A percentile compares a stretch with the other conserved stretches of the same genome.
phyloP scores from a whole-genome alignment of 2,329 filamentous ascomycete species.

The Aspergillus ibericus region DNA sequence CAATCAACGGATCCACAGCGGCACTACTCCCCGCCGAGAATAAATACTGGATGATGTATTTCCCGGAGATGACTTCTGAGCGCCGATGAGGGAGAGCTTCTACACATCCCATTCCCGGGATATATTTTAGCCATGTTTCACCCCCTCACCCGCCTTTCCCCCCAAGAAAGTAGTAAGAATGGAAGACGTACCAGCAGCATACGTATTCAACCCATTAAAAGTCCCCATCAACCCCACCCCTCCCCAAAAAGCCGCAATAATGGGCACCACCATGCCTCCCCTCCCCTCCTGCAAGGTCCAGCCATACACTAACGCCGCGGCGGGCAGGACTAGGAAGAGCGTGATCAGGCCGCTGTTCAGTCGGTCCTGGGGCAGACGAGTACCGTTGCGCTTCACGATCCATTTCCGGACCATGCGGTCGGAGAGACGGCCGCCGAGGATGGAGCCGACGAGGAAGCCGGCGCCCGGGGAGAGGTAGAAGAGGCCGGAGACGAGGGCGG shows the following conservation, averaged over 20 bases:
- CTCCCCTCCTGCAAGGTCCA: constrained; percentile 60
- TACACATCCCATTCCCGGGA: constrained; percentile 47
- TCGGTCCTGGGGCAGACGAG: constrained; percentile 67
- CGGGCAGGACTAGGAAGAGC: constrained; percentile 59
- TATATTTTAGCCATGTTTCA: no score
- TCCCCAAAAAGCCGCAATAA: constrained; percentile 71
- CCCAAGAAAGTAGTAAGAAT: constrained; percentile 53
- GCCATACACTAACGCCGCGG: constrained; percentile 66
- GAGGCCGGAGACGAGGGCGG: constrained; percentile 66
- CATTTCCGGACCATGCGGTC: constrained; percentile 66
- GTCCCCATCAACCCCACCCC: constrained; percentile 71
- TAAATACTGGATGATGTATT: constrained; percentile 75
- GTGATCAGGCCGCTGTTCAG: constrained; percentile 60
- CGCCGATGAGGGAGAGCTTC: constrained; percentile 50
- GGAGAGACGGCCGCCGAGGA: constrained; percentile 68
- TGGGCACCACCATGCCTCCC: constrained; percentile 59
- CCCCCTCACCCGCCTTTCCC: no score
- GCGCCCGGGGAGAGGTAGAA: constrained; percentile 74
- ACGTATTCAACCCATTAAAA: constrained; percentile 74
- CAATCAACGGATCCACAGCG: constrained; percentile 68
- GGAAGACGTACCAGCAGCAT: constrained; percentile 43
- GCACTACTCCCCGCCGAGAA: constrained; percentile 71
- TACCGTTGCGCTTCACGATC: constrained; percentile 58
- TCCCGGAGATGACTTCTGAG: constrained; percentile 76
- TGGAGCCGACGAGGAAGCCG: constrained; percentile 68